These are phyloP conservation scores for Liriodendron chinense DNA, from an alignment of 164 flowering plant species.

Conservation along the genomic window DNA sequence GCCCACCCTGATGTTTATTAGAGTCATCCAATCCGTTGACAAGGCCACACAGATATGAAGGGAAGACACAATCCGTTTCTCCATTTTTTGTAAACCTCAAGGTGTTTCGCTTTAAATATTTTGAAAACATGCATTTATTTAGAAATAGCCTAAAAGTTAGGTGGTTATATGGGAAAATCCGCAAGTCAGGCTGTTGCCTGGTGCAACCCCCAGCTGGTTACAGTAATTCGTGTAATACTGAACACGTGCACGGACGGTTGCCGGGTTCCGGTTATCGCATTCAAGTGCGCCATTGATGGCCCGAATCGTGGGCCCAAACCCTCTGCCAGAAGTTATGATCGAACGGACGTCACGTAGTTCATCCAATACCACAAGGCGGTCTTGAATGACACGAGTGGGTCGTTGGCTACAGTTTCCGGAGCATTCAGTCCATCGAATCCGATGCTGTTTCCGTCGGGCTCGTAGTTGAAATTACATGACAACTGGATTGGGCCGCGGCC, in stretches of 20 bases:
- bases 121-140: too few species aligned
- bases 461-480: constrained; percentile 40
- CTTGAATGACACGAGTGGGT: constrained; percentile 31
- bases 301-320: constrained; percentile 41
- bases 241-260: constrained; percentile 19
- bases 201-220: constrained; percentile 25
- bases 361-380: constrained; percentile 48
- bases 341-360: constrained; percentile 27
- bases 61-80: too few species aligned
- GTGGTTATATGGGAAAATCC: too few species aligned
- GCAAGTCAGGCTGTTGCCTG: constrained; percentile 32
- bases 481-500: constrained; percentile 40
- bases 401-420: constrained; percentile 36
- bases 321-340: constrained; percentile 28
- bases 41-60: too few species aligned
- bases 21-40: too few species aligned
- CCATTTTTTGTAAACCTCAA: too few species aligned
- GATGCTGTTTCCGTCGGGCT: constrained; percentile 31
- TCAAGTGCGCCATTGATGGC: constrained; percentile 36
- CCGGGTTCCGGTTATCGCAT: constrained; percentile 25
- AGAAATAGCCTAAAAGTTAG: too few species aligned
- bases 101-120: too few species aligned
- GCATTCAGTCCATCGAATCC: constrained; percentile 30
- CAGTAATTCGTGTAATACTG: constrained; percentile 28
- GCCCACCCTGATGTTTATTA: too few species aligned